Conservation (phyloP, 2,329 filamentous ascomycete genomes). For the Xylaria sp. region DNA sequence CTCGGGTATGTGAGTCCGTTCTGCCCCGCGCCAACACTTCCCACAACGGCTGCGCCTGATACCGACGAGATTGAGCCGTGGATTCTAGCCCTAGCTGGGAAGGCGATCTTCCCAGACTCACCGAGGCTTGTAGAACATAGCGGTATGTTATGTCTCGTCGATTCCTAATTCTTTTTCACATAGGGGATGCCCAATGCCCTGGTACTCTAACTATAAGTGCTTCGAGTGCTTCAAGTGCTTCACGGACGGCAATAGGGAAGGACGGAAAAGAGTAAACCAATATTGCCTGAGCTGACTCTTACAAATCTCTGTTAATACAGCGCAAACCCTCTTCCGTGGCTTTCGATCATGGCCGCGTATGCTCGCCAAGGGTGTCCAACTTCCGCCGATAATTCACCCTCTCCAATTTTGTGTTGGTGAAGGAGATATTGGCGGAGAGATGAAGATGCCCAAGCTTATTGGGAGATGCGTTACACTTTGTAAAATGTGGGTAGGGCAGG, state of each 20-base stretch:
- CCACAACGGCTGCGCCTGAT: background rate
- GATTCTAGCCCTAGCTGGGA: conserved; percentile 31
- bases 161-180: background rate
- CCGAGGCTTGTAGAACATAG: conserved; percentile 36
- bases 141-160: conserved; percentile 2
- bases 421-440: background rate
- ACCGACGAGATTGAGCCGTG: conserved; percentile 28
- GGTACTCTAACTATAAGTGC: too few species aligned
- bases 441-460: conserved; percentile 47
- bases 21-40: background rate
- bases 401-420: conserved; percentile 36
- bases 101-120: conserved; percentile 9
- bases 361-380: conserved; percentile 52
- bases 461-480: conserved; percentile 52
- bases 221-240: too few species aligned
- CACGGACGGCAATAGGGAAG: background rate
- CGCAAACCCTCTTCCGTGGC: conserved; percentile 50
- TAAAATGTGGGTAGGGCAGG: conserved; percentile 54
- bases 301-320: conserved; percentile 2
- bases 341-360: conserved; percentile 54
- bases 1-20: background rate
- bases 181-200: too few species aligned
- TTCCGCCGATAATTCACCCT: conserved; percentile 53
- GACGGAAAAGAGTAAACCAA: background rate
- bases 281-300: background rate